Evolutionary conservation across 2,329 filamentous ascomycete genomes (phyloP).

Genomic region (Pyricularia pennisetigena): DNA sequence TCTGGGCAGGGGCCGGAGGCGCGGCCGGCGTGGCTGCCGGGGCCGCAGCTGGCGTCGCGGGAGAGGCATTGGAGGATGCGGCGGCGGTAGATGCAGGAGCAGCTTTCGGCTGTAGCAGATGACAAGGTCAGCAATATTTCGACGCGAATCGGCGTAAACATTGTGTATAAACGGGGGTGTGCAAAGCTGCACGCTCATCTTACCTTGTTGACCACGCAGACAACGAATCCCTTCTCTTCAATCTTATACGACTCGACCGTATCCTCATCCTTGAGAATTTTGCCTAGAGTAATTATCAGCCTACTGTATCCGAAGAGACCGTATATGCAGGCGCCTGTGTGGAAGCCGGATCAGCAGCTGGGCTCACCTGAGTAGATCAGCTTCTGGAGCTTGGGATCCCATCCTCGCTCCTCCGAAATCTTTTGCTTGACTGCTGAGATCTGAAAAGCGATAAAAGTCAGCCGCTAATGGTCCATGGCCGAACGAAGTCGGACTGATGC

Average conservation of each 20-base stretch:
- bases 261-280: conserved; percentile 96
- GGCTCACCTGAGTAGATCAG: conserved; percentile 90
- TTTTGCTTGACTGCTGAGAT: conserved; percentile 87
- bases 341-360: not conserved
- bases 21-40: conserved; percentile 24
- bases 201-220: conserved; percentile 98
- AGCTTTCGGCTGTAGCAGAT: conserved; percentile 55
- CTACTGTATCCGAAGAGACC: not conserved
- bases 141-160: not conserved
- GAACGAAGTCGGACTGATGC: not conserved
- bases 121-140: conserved; percentile 7
- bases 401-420: conserved; percentile 86
- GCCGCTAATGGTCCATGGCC: not conserved
- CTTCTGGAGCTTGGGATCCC: conserved; percentile 85
- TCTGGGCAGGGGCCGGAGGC: conserved; percentile 30
- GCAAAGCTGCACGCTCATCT: conserved; percentile 11
- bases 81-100: conserved; percentile 34
- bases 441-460: conserved; percentile 33
- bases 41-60: conserved; percentile 36
- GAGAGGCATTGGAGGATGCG: conserved; percentile 36
- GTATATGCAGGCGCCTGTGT: not conserved
- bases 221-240: conserved; percentile 98
- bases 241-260: conserved; percentile 96
- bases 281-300: conserved; percentile 49
- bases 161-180: not conserved